These are phyloP conservation scores for Hymenoscyphus occultus DNA, from an alignment of 2,329 filamentous ascomycete genomes.

Conservation along the genomic window DNA sequence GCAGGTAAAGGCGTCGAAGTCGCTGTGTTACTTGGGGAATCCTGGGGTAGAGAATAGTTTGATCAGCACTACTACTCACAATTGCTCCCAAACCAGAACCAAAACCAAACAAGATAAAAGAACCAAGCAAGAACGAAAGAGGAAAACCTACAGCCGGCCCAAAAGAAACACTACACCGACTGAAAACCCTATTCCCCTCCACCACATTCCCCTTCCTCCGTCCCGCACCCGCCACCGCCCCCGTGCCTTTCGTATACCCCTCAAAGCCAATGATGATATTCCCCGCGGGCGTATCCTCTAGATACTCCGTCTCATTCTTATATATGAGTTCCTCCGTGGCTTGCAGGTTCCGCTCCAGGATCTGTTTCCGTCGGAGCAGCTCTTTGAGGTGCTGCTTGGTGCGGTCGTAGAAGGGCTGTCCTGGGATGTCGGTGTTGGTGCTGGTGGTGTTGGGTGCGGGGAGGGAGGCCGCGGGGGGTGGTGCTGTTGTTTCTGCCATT, in stretches of 20 bases:
- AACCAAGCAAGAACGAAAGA: background rate
- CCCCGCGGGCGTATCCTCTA: conserved; percentile 83
- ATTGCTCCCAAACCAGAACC: background rate
- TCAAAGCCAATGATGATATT: conserved; percentile 99
- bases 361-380: conserved; percentile 62
- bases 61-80: background rate
- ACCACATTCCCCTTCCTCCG: conserved; percentile 61
- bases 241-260: conserved; percentile 89
- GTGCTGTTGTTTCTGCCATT: conserved; percentile 49
- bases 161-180: conserved; percentile 53
- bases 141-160: background rate
- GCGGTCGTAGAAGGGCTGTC: conserved; percentile 69
- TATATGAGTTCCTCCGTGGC: conserved; percentile 73
- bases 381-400: conserved; percentile 65
- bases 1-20: conserved; percentile 37
- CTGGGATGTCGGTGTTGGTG: conserved; percentile 41
- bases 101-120: background rate
- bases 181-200: conserved; percentile 72
- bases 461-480: conserved; percentile 30
- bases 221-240: conserved; percentile 54
- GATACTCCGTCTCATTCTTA: conserved; percentile 79
- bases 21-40: conserved; percentile 32
- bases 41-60: conserved; percentile 19
- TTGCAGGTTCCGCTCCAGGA: conserved; percentile 36
- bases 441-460: background rate